These are phyloP conservation scores for Russula ochroleuca DNA, from an alignment of 768 basidiomycete species.

Conservation along the genomic window DNA sequence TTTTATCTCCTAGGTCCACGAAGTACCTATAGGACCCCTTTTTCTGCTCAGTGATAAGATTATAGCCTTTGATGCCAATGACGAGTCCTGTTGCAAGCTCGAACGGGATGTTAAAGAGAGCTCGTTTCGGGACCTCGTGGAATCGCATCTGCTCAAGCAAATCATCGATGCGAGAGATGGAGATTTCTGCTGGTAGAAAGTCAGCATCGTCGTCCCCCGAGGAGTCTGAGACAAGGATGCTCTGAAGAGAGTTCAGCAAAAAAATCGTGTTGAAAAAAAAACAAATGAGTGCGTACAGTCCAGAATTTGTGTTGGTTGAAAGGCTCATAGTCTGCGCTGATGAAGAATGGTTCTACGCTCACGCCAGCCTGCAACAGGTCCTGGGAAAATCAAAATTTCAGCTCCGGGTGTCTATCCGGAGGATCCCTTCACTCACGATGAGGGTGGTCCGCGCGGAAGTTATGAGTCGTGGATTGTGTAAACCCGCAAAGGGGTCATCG, in stretches of 20 bases:
- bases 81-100: constrained; percentile 67
- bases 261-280: background rate
- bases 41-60: constrained; percentile 82
- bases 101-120: constrained; percentile 77
- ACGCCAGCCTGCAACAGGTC: constrained; percentile 79
- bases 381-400: constrained; percentile 37
- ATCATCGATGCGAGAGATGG: constrained; percentile 73
- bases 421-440: constrained; percentile 41
- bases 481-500: constrained; percentile 64
- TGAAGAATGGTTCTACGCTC: constrained; percentile 85
- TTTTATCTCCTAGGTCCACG: constrained; percentile 67
- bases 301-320: constrained; percentile 79
- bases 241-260: constrained; percentile 39
- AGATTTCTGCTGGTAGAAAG: constrained; percentile 63
- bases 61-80: constrained; percentile 88
- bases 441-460: constrained; percentile 71
- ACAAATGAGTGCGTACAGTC: constrained; percentile 46
- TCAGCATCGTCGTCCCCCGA: constrained; percentile 49
- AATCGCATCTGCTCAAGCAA: constrained; percentile 76
- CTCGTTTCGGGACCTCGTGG: constrained; percentile 78
- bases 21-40: constrained; percentile 83
- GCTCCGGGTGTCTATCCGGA: background rate
- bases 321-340: constrained; percentile 57
- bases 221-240: constrained; percentile 52
- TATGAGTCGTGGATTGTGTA: constrained; percentile 53